Conservation (phyloP, 805 yeast genomes). For the Hanseniaspora guilliermondii region DNA sequence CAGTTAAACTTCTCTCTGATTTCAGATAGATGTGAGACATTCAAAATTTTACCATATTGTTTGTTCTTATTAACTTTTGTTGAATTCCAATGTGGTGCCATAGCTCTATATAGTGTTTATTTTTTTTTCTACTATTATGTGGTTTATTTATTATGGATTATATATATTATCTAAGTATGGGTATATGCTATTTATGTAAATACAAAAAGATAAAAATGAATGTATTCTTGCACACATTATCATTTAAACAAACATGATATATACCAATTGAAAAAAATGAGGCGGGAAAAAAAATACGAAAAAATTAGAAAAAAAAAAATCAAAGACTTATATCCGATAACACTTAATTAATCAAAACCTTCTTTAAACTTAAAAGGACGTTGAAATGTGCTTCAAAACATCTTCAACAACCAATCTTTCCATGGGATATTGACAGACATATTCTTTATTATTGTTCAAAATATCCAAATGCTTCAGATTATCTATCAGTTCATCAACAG, state of each 20-base stretch:
- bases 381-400: conserved; percentile 39
- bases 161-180: too few relatives aligned
- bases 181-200: too few relatives aligned
- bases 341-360: not conserved
- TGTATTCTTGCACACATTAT: too few relatives aligned
- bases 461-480: conserved; percentile 27
- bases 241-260: too few relatives aligned
- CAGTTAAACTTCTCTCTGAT: conserved; percentile 3
- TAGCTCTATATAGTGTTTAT: not conserved
- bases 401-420: conserved; percentile 41
- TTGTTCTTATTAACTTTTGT: not conserved
- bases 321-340: not conserved
- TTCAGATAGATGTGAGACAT: conserved; percentile 3
- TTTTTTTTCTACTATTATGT: not conserved
- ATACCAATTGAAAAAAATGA: too few relatives aligned
- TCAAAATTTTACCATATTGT: not conserved
- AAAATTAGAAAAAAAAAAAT: not conserved
- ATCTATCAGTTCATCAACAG: conserved; percentile 29
- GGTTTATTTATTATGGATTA: not conserved
- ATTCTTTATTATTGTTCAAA: not conserved
- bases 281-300: not conserved
- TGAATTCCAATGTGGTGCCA: not conserved
- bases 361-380: conserved; percentile 31
- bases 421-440: conserved; percentile 11
- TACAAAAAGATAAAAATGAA: too few relatives aligned